phyloP scores from a whole-genome alignment of 257 asterid species.

The Perilla frutescens region DNA sequence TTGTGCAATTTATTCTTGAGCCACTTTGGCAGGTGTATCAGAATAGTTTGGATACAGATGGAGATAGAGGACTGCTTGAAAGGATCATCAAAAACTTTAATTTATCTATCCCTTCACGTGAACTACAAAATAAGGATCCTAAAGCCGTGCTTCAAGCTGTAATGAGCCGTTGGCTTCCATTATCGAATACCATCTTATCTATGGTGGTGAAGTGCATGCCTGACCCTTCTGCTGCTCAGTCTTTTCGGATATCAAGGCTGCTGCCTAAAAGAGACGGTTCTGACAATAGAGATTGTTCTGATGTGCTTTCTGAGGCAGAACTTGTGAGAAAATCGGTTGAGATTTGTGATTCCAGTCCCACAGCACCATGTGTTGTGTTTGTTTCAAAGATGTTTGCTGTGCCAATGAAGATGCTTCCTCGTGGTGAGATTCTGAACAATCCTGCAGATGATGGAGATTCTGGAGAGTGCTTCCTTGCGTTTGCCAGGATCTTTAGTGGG shows the following conservation, averaged over 20 bases:
- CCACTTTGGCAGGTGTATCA: constrained; percentile 93
- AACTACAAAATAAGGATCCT: constrained; percentile 82
- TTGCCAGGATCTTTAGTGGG: constrained; percentile 95
- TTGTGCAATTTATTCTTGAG: constrained; percentile 81
- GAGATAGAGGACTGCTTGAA: constrained; percentile 58
- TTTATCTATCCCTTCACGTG: constrained; percentile 83
- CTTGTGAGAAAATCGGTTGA: constrained; percentile 74
- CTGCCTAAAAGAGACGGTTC: constrained; percentile 69
- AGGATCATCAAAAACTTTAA: constrained; percentile 74
- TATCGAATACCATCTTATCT: constrained; percentile 75
- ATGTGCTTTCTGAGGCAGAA: constrained; percentile 73
- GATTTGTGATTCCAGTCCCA: constrained; percentile 68
- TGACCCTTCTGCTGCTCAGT: constrained; percentile 78
- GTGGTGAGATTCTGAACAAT: constrained; percentile 56
- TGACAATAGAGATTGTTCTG: constrained; percentile 45
- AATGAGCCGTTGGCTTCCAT: constrained; percentile 94
- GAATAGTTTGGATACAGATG: constrained; percentile 62
- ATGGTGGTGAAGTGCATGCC: constrained; percentile 81
- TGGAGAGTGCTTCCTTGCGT: constrained; percentile 95
- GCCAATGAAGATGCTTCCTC: constrained; percentile 87
- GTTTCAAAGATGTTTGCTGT: constrained; percentile 97
- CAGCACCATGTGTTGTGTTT: constrained; percentile 84
- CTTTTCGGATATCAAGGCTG: constrained; percentile 75
- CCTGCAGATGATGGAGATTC: constrained; percentile 65
- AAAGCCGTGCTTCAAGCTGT: constrained; percentile 88